phyloP scores from a whole-genome alignment of 78 protist genomes.

The Anaeramoeba ignava region DNA sequence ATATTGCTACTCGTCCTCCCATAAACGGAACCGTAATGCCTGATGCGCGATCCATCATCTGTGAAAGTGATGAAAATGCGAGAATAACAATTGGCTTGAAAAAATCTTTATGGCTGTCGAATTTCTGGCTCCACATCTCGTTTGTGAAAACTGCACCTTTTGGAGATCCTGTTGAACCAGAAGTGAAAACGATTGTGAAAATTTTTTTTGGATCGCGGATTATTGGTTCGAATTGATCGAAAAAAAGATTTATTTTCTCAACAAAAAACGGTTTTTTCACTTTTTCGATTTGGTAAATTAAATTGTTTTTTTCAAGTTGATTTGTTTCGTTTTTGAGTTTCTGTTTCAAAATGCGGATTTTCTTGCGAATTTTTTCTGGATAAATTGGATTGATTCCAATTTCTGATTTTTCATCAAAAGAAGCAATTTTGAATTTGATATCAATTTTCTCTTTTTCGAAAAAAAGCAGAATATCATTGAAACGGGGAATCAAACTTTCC shows the following conservation, averaged over 20 bases:
- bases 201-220: neutral
- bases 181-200: neutral
- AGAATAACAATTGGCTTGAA: neutral
- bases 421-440: neutral
- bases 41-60: neutral
- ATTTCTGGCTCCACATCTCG: neutral
- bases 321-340: neutral
- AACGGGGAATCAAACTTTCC: neutral
- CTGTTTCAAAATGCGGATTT: neutral
- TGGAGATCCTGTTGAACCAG: neutral
- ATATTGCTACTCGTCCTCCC: neutral
- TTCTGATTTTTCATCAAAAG: neutral
- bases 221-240: too few relatives aligned
- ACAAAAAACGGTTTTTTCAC: too few relatives aligned
- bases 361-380: neutral
- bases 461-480: neutral
- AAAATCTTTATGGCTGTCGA: neutral
- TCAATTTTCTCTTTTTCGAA: neutral
- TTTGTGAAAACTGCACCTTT: slow-evolving; percentile 1
- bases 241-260: too few relatives aligned
- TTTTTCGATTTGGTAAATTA: neutral
- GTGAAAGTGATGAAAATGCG: neutral
- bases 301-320: neutral
- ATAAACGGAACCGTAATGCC: neutral
- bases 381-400: too few relatives aligned